phyloP scores from a whole-genome alignment of 352 stramenopile species.

The Phytophthora colocasiae region DNA sequence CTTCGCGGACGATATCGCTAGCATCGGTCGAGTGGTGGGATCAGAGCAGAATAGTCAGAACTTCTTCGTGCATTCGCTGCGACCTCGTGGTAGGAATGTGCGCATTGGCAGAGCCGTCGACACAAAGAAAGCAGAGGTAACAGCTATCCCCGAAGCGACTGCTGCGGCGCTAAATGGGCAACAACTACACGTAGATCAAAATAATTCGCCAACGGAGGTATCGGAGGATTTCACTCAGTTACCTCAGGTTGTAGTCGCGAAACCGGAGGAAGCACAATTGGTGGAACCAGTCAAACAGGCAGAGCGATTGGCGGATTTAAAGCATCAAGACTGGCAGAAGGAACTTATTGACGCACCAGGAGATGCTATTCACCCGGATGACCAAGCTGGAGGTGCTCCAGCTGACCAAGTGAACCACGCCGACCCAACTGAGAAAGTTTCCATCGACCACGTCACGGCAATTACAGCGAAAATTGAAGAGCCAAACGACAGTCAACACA shows the following conservation, averaged over 20 bases:
- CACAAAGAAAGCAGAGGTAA: constrained; percentile 26
- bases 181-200: neutral
- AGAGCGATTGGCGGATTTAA: neutral
- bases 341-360: neutral
- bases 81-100: constrained; percentile 17
- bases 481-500: neutral
- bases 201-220: neutral
- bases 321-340: neutral
- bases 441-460: neutral
- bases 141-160: neutral
- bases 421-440: neutral
- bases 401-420: neutral
- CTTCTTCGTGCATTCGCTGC: constrained; percentile 46
- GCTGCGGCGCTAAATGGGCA: neutral
- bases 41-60: constrained; percentile 36
- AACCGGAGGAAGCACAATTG: constrained; percentile 15
- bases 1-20: constrained; percentile 60
- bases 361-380: constrained; percentile 22
- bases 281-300: constrained; percentile 8
- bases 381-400: constrained; percentile 12
- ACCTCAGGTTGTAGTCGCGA: constrained; percentile 10
- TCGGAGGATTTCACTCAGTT: constrained; percentile 4
- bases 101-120: constrained; percentile 35
- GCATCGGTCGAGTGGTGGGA: constrained; percentile 36
- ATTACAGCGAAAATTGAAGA: neutral